Percentiles rank a stretch among this genome's conserved stretches.
These are phyloP conservation scores for Coniosporium apollinis DNA, from an alignment of 495 filamentous ascomycete species.

Conservation along the genomic window DNA sequence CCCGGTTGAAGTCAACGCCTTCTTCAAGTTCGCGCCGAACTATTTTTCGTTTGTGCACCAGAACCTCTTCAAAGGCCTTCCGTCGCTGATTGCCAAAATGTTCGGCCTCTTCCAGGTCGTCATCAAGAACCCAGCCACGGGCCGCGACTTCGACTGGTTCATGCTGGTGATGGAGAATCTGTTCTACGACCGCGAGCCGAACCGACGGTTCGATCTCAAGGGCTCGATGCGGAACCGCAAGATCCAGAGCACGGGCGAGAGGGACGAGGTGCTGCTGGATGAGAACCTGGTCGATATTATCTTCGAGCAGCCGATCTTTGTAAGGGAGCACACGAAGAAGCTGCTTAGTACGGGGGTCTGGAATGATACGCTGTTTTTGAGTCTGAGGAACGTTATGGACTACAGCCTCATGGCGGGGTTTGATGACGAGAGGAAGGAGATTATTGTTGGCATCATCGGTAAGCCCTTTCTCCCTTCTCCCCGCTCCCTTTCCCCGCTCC, in stretches of 20 bases:
- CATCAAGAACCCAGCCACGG: conserved; percentile 87
- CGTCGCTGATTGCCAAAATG: conserved; percentile 98
- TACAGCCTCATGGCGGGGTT: conserved; percentile 98
- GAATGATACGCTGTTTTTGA: conserved; percentile 93
- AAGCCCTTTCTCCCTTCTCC: conserved; percentile 4
- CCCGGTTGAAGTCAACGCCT: conserved; percentile 79
- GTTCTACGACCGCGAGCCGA: conserved; percentile 87
- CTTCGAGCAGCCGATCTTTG: conserved; percentile 89
- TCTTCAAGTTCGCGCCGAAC: conserved; percentile 83
- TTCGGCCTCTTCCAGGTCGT: conserved; percentile 93
- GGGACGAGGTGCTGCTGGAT: conserved; percentile 89
- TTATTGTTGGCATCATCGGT: conserved; percentile 86
- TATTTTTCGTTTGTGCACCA: conserved; percentile 97
- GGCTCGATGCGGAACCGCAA: conserved; percentile 97
- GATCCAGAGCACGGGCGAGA: conserved; percentile 84
- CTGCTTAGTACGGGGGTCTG: conserved; percentile 67
- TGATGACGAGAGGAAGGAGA: conserved; percentile 71
- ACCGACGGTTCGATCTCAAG: conserved; percentile 81
- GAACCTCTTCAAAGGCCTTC: conserved; percentile 87
- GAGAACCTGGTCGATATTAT: conserved; percentile 99
- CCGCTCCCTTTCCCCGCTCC: neutral
- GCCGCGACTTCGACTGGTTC: conserved; percentile 87
- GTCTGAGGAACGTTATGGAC: conserved; percentile 93
- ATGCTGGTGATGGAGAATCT: conserved; percentile 96
- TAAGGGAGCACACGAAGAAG: conserved; percentile 83